Percentiles rank a stretch among this genome's conserved stretches.
These are phyloP conservation scores for Limnanthes douglasii DNA, from an alignment of 345 rosid genomes.

Conservation along the genomic window DNA sequence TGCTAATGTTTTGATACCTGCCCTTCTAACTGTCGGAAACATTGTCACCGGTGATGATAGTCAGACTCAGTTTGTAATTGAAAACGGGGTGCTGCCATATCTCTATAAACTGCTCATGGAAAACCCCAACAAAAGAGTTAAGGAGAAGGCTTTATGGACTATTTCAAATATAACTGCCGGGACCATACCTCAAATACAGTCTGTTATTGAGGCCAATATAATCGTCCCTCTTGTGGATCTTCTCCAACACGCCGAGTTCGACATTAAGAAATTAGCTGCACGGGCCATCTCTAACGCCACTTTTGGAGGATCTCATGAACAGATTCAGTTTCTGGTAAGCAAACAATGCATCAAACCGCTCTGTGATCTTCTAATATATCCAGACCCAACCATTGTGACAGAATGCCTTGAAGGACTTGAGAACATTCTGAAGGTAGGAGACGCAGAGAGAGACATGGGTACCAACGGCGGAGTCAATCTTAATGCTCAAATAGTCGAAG, in stretches of 20 bases:
- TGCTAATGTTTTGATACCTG: slow-evolving; percentile 69
- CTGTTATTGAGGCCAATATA: slow-evolving; percentile 55
- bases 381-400: slow-evolving; percentile 71
- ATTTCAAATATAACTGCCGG: slow-evolving; percentile 87
- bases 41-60: slow-evolving; percentile 78
- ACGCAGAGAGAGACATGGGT: slow-evolving; percentile 63
- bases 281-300: slow-evolving; percentile 90
- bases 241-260: slow-evolving; percentile 71
- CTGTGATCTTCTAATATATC: slow-evolving; percentile 63
- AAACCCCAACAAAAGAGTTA: slow-evolving; percentile 73
- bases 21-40: slow-evolving; percentile 71
- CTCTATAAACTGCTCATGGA: slow-evolving; percentile 54
- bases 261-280: slow-evolving; percentile 80
- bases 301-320: slow-evolving; percentile 77
- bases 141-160: slow-evolving; percentile 90
- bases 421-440: slow-evolving; percentile 73
- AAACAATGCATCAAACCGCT: slow-evolving; percentile 81
- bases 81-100: slow-evolving; percentile 51
- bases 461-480: slow-evolving; percentile 35
- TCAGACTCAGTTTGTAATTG: slow-evolving; percentile 84
- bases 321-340: slow-evolving; percentile 63
- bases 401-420: slow-evolving; percentile 83
- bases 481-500: slow-evolving; percentile 55
- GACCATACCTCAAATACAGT: slow-evolving; percentile 69
- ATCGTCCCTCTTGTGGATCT: slow-evolving; percentile 62